Conservation (phyloP, 1,284 basidiomycete genomes). For the Rhodotorula mucilaginosa region DNA sequence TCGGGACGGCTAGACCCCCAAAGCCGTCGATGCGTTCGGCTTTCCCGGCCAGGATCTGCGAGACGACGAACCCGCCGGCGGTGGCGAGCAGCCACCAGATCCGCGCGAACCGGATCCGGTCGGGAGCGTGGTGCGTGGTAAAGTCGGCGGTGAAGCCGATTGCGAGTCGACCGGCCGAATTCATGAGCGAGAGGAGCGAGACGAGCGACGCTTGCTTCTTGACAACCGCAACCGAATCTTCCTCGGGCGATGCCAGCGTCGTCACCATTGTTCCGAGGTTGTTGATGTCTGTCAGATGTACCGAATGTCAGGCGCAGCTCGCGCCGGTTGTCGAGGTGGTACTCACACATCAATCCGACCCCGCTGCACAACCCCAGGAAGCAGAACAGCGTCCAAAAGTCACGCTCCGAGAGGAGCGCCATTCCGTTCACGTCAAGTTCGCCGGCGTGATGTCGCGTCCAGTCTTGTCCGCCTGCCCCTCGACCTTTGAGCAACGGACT, state of each 20-base stretch:
- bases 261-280: constrained; percentile 27
- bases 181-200: constrained; percentile 26
- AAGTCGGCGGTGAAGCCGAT: constrained; percentile 23
- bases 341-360: constrained; percentile 28
- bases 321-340: neutral
- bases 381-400: constrained; percentile 23
- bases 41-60: constrained; percentile 22
- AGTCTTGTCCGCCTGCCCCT: neutral
- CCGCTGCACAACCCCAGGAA: constrained; percentile 26
- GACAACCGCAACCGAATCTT: neutral
- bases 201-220: constrained; percentile 24
- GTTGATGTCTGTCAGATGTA: constrained; percentile 19
- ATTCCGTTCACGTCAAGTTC: constrained; percentile 23
- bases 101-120: constrained; percentile 16
- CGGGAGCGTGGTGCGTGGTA: constrained; percentile 18
- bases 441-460: constrained; percentile 13
- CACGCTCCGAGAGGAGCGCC: constrained; percentile 15
- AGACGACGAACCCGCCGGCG: constrained; percentile 24
- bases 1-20: constrained; percentile 16
- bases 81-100: constrained; percentile 32
- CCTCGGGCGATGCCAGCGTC: constrained; percentile 10
- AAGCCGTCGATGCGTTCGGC: constrained; percentile 14
- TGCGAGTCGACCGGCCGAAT: constrained; percentile 22
- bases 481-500: constrained; percentile 14
- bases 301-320: neutral